Conservation (phyloP, 1,284 basidiomycete species). For the Microstroma glucosiphilum region DNA sequence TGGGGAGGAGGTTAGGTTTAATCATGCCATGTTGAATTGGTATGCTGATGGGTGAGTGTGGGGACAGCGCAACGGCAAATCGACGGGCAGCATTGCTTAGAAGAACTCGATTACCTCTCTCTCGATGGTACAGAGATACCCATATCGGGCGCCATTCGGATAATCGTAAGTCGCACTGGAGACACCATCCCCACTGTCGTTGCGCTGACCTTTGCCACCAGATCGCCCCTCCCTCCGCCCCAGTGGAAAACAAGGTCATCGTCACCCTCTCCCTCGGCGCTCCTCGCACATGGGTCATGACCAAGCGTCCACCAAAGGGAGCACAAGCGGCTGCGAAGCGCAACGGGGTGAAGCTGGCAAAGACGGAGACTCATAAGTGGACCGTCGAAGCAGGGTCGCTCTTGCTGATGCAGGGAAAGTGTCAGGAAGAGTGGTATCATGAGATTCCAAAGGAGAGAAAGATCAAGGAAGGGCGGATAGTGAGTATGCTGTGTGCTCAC, state of each 20-base stretch:
- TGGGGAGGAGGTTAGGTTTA: conserved; percentile 54
- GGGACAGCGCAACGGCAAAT: neutral
- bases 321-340: conserved; percentile 4
- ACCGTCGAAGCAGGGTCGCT: conserved; percentile 55
- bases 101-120: no score
- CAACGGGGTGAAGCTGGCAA: neutral
- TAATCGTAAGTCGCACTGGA: conserved; percentile 42
- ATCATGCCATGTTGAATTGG: conserved; percentile 57
- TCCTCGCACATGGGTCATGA: conserved; percentile 56
- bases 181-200: conserved; percentile 7
- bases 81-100: no score
- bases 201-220: neutral
- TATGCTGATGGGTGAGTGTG: conserved; percentile 54
- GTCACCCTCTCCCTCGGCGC: conserved; percentile 56
- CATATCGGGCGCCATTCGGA: conserved; percentile 54
- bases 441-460: conserved; percentile 42
- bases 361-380: conserved; percentile 35
- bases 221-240: neutral
- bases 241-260: conserved; percentile 53
- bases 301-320: conserved; percentile 18
- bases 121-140: conserved; percentile 24
- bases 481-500: neutral
- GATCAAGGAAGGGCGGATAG: conserved; percentile 27
- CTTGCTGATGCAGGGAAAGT: conserved; percentile 57
- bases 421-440: conserved; percentile 56